Evolutionary conservation across 164 flowering plant species (phyloP).

Genomic region (Umbilicus rupestris): DNA sequence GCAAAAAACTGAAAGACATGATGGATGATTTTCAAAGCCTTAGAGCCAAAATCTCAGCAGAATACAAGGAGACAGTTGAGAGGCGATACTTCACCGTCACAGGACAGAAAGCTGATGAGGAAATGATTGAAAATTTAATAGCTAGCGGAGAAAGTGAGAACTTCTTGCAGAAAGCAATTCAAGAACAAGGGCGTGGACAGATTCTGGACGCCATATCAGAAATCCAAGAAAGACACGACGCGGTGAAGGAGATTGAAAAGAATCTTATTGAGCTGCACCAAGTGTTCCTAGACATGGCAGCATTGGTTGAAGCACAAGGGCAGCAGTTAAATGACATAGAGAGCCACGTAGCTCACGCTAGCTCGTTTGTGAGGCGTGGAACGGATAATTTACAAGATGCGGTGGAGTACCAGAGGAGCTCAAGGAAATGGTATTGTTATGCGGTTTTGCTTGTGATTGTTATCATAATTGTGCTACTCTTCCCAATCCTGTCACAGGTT

Average conservation of each 20-base stretch:
- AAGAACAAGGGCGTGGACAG: conserved; percentile 25
- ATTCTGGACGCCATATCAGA: conserved; percentile 24
- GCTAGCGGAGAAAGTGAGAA: conserved; percentile 27
- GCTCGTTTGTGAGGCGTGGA: conserved; percentile 27
- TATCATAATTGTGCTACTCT: conserved; percentile 11
- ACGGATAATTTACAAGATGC: conserved; percentile 24
- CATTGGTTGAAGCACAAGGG: conserved; percentile 27
- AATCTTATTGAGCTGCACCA: conserved; percentile 24
- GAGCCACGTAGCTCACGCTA: conserved; percentile 27
- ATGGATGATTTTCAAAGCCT: conserved; percentile 24
- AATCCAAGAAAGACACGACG: conserved; percentile 28
- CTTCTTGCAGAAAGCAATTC: conserved; percentile 28
- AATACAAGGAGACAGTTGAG: conserved; percentile 25
- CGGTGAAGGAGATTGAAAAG: conserved; percentile 26
- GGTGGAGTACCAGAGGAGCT: conserved; percentile 19
- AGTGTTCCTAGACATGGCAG: conserved; percentile 27
- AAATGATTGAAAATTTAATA: conserved; percentile 19
- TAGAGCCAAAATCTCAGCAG: conserved; percentile 19
- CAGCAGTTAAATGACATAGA: conserved; percentile 28
- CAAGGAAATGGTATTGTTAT: conserved; percentile 21
- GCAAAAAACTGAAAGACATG: conserved; percentile 21
- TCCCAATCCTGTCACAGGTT: conserved; percentile 9
- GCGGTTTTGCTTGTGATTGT: conserved; percentile 16
- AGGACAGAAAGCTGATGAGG: conserved; percentile 24
- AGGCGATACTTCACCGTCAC: conserved; percentile 27